A percentile compares a stretch with the other conserved stretches of the same genome.
Conservation (phyloP, 1,139 yeast species). For the Debaryomyces robertsiae region DNA sequence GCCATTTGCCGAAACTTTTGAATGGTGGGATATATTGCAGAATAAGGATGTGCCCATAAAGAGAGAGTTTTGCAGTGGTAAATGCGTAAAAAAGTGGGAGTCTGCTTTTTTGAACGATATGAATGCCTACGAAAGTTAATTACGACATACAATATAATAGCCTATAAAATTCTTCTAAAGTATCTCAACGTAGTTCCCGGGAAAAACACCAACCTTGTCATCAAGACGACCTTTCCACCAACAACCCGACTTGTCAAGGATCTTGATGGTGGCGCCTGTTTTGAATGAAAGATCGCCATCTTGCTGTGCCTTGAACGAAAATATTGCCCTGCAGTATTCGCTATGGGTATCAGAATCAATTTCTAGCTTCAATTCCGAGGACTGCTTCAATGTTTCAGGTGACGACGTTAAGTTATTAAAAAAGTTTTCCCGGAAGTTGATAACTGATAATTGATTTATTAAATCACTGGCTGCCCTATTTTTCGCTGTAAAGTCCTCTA, state of each 20-base stretch:
- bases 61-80: slow-evolving; percentile 43
- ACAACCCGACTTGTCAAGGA: slow-evolving; percentile 43
- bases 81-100: slow-evolving; percentile 35
- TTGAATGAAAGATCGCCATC: slow-evolving; percentile 52
- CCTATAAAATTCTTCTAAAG: background rate
- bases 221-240: slow-evolving; percentile 67
- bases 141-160: background rate
- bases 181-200: slow-evolving; percentile 51
- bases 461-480: slow-evolving; percentile 18
- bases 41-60: slow-evolving; percentile 42
- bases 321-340: slow-evolving; percentile 36
- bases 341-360: slow-evolving; percentile 6
- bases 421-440: slow-evolving; percentile 25
- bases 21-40: slow-evolving; percentile 51
- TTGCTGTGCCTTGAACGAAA: slow-evolving; percentile 31
- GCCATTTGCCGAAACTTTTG: slow-evolving; percentile 44
- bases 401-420: slow-evolving; percentile 15
- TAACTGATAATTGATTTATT: slow-evolving; percentile 24
- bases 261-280: slow-evolving; percentile 50
- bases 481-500: slow-evolving; percentile 15
- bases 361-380: background rate
- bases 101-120: slow-evolving; percentile 6
- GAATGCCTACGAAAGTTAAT: background rate
- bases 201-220: slow-evolving; percentile 55
- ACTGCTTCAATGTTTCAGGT: background rate